Evolutionary conservation across 2,329 filamentous ascomycete species (phyloP).

Genomic region (Talaromyces sp.): DNA sequence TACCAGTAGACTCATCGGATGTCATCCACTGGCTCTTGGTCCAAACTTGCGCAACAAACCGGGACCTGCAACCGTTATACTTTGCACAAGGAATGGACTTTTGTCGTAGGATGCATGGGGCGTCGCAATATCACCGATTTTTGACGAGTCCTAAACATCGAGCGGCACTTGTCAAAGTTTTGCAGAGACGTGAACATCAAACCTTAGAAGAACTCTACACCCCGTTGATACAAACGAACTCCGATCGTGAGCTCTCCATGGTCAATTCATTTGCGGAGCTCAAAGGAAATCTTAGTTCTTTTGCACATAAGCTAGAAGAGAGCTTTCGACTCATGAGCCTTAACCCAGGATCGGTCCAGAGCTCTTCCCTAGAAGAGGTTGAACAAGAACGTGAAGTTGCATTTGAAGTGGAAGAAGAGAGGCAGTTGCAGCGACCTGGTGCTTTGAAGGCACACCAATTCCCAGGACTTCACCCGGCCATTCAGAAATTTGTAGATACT

Average conservation of each 20-base stretch:
- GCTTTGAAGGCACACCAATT: conserved; percentile 40
- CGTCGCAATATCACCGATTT: conserved; percentile 39
- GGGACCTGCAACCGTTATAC: conserved; percentile 57
- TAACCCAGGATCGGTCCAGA: conserved; percentile 41
- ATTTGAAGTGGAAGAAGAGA: conserved; percentile 43
- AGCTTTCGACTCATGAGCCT: conserved; percentile 33
- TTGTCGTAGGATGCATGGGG: conserved; percentile 52
- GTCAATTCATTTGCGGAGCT: conserved; percentile 21
- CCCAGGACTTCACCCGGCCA: conserved; percentile 44
- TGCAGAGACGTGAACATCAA: conserved; percentile 54
- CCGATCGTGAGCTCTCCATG: conserved; percentile 13
- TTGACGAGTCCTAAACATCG: conserved; percentile 32
- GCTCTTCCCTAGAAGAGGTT: conserved; percentile 45
- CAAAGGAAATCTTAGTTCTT: conserved; percentile 28
- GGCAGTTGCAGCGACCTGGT: conserved; percentile 49
- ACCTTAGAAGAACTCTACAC: conserved; percentile 57
- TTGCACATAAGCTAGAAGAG: not conserved
- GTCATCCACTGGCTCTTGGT: conserved; percentile 60
- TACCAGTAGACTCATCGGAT: conserved; percentile 43
- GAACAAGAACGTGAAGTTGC: conserved; percentile 55
- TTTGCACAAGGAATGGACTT: conserved; percentile 59
- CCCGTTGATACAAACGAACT: conserved; percentile 8
- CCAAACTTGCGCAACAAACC: conserved; percentile 58
- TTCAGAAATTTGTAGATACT: conserved; percentile 46
- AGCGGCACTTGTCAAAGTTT: conserved; percentile 37